Conservation (phyloP, 805 yeast genomes). For the Cyberlindnera euphorbiiphila region DNA sequence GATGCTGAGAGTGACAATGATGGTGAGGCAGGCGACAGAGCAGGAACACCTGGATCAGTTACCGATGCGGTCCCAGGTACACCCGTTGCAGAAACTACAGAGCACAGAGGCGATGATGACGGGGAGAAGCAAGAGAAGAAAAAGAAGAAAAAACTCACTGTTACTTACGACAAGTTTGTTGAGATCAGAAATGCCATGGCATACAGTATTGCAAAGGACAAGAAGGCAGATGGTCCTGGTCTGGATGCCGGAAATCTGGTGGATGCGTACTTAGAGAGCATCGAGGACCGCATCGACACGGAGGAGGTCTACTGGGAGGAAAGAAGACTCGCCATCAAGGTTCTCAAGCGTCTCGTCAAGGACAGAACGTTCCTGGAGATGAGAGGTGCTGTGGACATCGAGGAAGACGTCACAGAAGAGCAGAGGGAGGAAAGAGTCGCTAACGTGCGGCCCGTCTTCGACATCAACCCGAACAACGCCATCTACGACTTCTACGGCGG, state of each 20-base stretch:
- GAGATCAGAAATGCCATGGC: slow-evolving; percentile 80
- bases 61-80: no score
- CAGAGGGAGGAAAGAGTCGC: slow-evolving; percentile 26
- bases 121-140: slow-evolving; percentile 17
- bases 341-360: slow-evolving; percentile 75
- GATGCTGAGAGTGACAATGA: slow-evolving; percentile 8
- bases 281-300: slow-evolving; percentile 64
- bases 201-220: slow-evolving; percentile 55
- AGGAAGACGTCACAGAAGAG: slow-evolving; percentile 22
- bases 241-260: slow-evolving; percentile 63
- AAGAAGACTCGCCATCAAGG: slow-evolving; percentile 68
- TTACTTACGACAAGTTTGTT: slow-evolving; percentile 84
- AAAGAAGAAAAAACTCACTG: slow-evolving; percentile 39
- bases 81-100: not conserved
- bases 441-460: slow-evolving; percentile 29
- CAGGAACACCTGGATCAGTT: no score
- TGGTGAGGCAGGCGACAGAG: slow-evolving; percentile 12
- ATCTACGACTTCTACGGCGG: slow-evolving; percentile 48
- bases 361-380: slow-evolving; percentile 79
- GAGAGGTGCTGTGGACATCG: slow-evolving; percentile 35
- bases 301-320: slow-evolving; percentile 72
- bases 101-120: not conserved
- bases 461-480: slow-evolving; percentile 77
- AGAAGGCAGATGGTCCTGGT: slow-evolving; percentile 51
- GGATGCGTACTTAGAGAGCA: slow-evolving; percentile 76